A percentile compares a stretch with the other conserved stretches of the same genome.
phyloP scores from a whole-genome alignment of 202 grass and related monocot species.

The Digitaria exilis region DNA sequence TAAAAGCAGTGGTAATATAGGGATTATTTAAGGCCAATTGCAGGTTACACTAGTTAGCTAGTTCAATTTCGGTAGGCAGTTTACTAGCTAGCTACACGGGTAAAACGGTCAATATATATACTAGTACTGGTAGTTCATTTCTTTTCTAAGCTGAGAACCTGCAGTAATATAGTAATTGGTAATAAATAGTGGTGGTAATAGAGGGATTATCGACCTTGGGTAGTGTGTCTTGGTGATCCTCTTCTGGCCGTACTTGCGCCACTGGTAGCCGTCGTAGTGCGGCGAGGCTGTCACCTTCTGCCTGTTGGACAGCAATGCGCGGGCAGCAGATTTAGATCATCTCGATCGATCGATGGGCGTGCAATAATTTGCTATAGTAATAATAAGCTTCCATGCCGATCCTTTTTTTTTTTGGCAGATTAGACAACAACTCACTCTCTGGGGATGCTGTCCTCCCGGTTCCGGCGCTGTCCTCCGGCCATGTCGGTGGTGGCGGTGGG shows the following conservation, averaged over 20 bases:
- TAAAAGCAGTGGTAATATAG: too few relatives aligned
- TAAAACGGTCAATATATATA: not conserved
- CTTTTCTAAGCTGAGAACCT: not conserved
- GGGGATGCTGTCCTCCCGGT: conserved; percentile 27
- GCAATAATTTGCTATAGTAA: not conserved
- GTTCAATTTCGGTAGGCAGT: not conserved
- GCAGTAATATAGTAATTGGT: too few relatives aligned
- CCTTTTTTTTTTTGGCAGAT: not conserved
- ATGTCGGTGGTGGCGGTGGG: too few relatives aligned
- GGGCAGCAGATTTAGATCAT: not conserved
- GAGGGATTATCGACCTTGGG: conserved; percentile 48
- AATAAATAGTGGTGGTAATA: too few relatives aligned
- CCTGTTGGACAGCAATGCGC: conserved; percentile 20
- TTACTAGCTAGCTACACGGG: too few relatives aligned
- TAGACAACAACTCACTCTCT: conserved; percentile 44
- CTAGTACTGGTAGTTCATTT: too few relatives aligned
- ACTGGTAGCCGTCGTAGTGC: conserved; percentile 61
- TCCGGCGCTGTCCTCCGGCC: not conserved
- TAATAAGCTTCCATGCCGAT: not conserved
- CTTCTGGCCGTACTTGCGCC: conserved; percentile 91
- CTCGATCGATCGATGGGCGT: not conserved
- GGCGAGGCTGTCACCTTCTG: conserved; percentile 40
- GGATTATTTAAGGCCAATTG: not conserved
- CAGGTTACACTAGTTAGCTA: not conserved
- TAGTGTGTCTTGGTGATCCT: conserved; percentile 54